Evolutionary conservation across 2,329 filamentous ascomycete genomes (phyloP).

Genomic region (Diaporthe amygdali): DNA sequence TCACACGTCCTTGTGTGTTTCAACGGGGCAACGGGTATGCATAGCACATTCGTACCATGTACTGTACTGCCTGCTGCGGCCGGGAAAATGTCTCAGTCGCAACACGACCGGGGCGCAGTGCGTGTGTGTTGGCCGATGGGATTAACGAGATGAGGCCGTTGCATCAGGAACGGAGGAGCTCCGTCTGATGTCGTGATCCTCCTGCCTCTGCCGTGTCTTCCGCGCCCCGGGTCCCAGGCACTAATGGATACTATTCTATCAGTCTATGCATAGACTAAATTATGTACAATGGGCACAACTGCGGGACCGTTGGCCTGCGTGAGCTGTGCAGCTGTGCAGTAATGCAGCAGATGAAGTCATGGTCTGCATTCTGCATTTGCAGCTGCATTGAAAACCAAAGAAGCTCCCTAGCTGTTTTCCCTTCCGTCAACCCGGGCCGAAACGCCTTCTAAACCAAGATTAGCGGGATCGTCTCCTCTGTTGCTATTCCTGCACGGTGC

Average conservation of each 20-base stretch:
- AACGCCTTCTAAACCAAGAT: constrained; percentile 19
- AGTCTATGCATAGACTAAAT: not conserved
- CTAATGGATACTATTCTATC: not conserved
- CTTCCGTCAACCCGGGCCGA: constrained; percentile 20
- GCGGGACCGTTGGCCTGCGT: not conserved
- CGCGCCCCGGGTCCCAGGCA: constrained; percentile 5
- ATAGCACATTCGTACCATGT: not conserved
- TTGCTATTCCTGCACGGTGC: constrained; percentile 3
- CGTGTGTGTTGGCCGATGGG: constrained; percentile 1
- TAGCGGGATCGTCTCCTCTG: constrained; percentile 19
- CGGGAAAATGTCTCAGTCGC: constrained; percentile 11
- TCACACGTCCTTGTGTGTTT: not conserved
- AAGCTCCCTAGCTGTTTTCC: not conserved
- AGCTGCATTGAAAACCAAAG: not conserved
- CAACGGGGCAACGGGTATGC: not conserved
- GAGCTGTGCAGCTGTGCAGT: not conserved
- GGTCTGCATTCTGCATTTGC: not conserved
- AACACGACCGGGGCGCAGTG: not conserved
- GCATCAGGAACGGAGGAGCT: constrained; percentile 5
- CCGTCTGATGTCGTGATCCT: constrained; percentile 9
- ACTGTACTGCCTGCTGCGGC: not conserved
- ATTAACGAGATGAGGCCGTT: constrained; percentile 4
- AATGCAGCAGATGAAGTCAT: not conserved
- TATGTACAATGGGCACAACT: not conserved
- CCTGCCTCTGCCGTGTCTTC: not conserved